Conservation (phyloP, 306 rosid species). For the Dicorynia guianensis region DNA sequence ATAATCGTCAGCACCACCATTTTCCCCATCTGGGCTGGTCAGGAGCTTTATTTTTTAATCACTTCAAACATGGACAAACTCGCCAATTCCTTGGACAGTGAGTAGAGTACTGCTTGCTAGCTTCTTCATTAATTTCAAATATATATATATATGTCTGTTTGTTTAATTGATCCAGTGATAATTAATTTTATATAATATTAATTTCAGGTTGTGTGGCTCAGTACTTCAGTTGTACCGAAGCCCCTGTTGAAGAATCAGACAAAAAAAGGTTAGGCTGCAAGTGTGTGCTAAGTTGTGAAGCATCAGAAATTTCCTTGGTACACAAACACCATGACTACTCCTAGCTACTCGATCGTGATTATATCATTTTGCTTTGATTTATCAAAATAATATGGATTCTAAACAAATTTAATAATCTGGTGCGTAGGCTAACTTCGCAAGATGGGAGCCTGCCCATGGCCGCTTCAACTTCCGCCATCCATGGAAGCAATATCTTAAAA, state of each 20-base stretch:
- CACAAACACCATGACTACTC: background rate
- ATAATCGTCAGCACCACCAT: slow-evolving; percentile 55
- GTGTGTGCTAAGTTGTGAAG: slow-evolving; percentile 71
- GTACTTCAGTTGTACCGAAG: slow-evolving; percentile 46
- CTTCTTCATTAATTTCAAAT: background rate
- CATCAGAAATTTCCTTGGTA: slow-evolving; percentile 78
- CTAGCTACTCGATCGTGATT: too few species aligned
- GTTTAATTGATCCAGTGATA: too few species aligned
- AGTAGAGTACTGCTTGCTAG: slow-evolving; percentile 22
- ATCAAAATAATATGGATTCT: too few species aligned
- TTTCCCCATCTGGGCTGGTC: slow-evolving; percentile 94
- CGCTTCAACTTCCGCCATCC: slow-evolving; percentile 85
- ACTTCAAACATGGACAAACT: slow-evolving; percentile 75
- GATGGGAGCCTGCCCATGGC: slow-evolving; percentile 96
- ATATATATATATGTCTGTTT: too few species aligned
- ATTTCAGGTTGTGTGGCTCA: slow-evolving; percentile 64
- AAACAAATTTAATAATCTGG: background rate
- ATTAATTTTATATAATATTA: background rate
- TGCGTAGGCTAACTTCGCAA: slow-evolving; percentile 77
- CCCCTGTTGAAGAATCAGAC: slow-evolving; percentile 41
- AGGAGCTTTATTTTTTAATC: slow-evolving; percentile 63
- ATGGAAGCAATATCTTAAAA: slow-evolving; percentile 79
- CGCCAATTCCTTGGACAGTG: slow-evolving; percentile 73
- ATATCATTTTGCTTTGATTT: too few species aligned
- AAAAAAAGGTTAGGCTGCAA: slow-evolving; percentile 63